Evolutionary conservation across 73 alveolate genomes (phyloP).

Genomic region (Paramecium primaurelia): DNA sequence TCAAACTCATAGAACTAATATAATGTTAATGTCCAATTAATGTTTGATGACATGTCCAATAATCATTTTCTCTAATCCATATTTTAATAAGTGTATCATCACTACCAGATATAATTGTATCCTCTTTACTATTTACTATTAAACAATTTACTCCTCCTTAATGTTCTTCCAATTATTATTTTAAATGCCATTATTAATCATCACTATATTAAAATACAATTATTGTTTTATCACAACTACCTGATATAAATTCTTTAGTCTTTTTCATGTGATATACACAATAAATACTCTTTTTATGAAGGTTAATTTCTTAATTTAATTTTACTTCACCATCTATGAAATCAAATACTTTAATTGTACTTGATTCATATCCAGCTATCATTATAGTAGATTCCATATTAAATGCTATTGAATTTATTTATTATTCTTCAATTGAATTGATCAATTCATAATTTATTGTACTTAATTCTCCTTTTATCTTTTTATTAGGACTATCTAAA

Average conservation of each 20-base stretch:
- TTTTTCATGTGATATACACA: not conserved
- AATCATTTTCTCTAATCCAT: not conserved
- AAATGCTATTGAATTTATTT: not conserved
- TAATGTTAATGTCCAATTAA: not conserved
- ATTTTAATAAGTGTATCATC: not conserved
- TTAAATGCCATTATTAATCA: not conserved
- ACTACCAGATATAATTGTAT: not conserved
- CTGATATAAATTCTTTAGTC: not conserved
- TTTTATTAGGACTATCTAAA: not conserved
- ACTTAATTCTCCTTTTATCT: not conserved
- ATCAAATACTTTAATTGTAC: not conserved
- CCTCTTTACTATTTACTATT: not conserved
- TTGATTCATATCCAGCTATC: not conserved
- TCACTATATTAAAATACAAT: not conserved
- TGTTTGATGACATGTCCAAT: not conserved
- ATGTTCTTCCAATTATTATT: not conserved
- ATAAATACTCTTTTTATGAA: not conserved
- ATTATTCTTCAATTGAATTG: not conserved
- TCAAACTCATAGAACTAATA: not conserved
- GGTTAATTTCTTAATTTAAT: not conserved
- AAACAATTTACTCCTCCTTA: not conserved
- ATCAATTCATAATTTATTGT: not conserved
- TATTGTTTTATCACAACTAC: not conserved
- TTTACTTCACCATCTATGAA: not conserved
- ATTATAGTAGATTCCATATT: not conserved